Percentiles rank a stretch among this genome's conserved stretches.
phyloP scores from a whole-genome alignment of 2,329 filamentous ascomycete species.

The Bipolaris bicolor region DNA sequence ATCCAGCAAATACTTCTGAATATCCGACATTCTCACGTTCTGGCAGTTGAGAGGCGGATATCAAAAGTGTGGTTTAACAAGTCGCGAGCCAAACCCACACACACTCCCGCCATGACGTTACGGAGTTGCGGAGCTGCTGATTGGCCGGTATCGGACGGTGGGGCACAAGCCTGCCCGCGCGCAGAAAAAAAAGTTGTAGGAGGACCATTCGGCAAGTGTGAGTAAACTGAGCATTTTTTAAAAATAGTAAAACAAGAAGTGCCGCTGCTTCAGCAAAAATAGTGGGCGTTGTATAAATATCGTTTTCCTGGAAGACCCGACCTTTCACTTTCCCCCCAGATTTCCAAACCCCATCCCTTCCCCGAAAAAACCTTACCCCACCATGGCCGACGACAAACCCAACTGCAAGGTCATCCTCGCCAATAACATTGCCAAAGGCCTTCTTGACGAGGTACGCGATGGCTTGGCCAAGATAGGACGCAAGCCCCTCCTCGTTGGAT shows the following conservation, averaged over 20 bases:
- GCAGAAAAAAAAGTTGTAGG: slow-evolving; percentile 18
- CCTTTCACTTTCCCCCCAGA: slow-evolving; percentile 8
- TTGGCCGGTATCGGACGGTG: slow-evolving; percentile 30
- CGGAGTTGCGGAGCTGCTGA: slow-evolving; percentile 22
- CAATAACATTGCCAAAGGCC: slow-evolving; percentile 80
- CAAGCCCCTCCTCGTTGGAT: slow-evolving; percentile 83
- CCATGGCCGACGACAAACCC: slow-evolving; percentile 48
- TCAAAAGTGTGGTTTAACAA: slow-evolving; percentile 6
- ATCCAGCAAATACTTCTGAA: slow-evolving; percentile 59
- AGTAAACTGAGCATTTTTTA: background rate
- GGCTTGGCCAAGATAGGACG: slow-evolving; percentile 74
- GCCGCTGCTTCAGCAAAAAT: too few relatives aligned
- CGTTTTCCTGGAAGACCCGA: background rate
- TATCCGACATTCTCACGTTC: slow-evolving; percentile 55
- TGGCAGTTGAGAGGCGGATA: slow-evolving; percentile 8
- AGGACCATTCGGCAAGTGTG: slow-evolving; percentile 8
- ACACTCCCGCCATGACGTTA: slow-evolving; percentile 26
- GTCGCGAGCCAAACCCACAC: background rate
- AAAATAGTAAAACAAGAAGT: too few relatives aligned
- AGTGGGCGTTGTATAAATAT: too few relatives aligned
- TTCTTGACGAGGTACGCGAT: slow-evolving; percentile 78
- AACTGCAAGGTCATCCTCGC: slow-evolving; percentile 93
- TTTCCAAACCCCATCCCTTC: background rate
- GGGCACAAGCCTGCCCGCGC: slow-evolving; percentile 13
- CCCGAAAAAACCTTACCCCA: slow-evolving; percentile 18